These are phyloP conservation scores for Ramularia endophylla DNA, from an alignment of 2,329 filamentous ascomycete species.

Conservation along the genomic window DNA sequence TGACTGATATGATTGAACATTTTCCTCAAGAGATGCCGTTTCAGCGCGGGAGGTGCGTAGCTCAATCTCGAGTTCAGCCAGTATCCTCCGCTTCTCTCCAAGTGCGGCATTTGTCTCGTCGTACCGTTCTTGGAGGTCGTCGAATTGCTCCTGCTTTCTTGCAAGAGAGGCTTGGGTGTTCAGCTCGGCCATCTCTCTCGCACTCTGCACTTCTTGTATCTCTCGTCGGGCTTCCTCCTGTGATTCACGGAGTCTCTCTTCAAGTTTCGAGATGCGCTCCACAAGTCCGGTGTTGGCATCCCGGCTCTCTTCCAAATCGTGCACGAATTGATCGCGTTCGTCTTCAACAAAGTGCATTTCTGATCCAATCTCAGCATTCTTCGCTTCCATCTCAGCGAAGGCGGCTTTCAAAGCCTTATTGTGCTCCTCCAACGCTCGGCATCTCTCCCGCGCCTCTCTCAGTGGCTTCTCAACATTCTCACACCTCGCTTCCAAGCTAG, in stretches of 20 bases:
- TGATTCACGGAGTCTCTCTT: conserved; percentile 20
- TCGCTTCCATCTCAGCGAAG: conserved; percentile 34
- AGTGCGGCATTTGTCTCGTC: conserved; percentile 19
- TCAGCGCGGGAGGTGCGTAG: background rate
- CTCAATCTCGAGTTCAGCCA: background rate
- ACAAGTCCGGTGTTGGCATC: conserved; percentile 38
- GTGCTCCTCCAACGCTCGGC: conserved; percentile 31
- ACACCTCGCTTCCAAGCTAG: conserved; percentile 52
- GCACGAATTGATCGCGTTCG: conserved; percentile 34
- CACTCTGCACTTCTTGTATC: conserved; percentile 33
- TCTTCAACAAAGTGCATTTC: conserved; percentile 35
- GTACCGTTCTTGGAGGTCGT: conserved; percentile 36
- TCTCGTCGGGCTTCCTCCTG: conserved; percentile 30
- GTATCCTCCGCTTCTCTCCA: background rate
- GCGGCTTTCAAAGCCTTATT: conserved; percentile 32
- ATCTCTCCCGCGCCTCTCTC: conserved; percentile 37
- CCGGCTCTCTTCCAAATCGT: conserved; percentile 35
- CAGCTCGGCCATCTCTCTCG: conserved; percentile 42
- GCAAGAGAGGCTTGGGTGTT: conserved; percentile 38
- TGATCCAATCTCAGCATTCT: conserved; percentile 32
- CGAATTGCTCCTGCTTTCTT: conserved; percentile 41
- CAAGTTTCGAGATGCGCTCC: conserved; percentile 36
- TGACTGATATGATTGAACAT: background rate
- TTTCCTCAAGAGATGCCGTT: background rate
- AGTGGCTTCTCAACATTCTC: conserved; percentile 51